Base-by-base conservation (phyloP, 2,329 filamentous ascomycete species). In the Paramyrothecium roridum region DNA sequence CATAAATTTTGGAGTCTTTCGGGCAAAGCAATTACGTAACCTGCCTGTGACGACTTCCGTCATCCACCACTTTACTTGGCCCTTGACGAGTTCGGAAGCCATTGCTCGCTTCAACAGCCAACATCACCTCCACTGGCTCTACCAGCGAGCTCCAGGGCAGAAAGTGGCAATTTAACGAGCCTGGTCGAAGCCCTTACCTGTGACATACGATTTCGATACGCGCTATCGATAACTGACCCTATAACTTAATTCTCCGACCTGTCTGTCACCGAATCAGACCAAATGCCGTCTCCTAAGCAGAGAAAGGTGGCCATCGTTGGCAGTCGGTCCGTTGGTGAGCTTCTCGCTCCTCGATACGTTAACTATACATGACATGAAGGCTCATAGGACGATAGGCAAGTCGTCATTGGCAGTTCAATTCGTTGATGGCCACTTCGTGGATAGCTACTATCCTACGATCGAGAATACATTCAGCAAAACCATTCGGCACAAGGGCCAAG, bases 381-480 rank as follows among this genome's bases (percentile, higher is more conserved):
- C 43, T 43, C 4, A 43, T 19, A 43, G 12, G 7, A 13, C 16
- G 17, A 16, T 66, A 98, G 95, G 95, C 74, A 99, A 99, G 81
- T 97, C 92, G 21, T 98, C 93, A 54, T 86, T 99, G 62, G 96
- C 95, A 13, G 95, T 98, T 50, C 93, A 93, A 70, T 98, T 95
- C 70, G 93, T 97, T 69, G 95, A 99, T 72, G 92, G 92, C 59
- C 93, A 96, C 76, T 99, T 99, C 70, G 93, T 99, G 69, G 95
- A 99, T 74, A 96, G 90, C 74, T 99, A 99, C 77, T 99, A 99
- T 73, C 95, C 95, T 37, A 99, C 95, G 45, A 98, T 99, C 68
- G 95, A 99, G 75, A 99, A 98, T 74, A 98, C 93, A 2, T 99
- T 99, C 73, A 96, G 89, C 80, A 96, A 96, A 73, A 88, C 92